Evolutionary conservation across 176 grass and related monocot species (phyloP), one percentile per base, ranked within the genome.

Genomic region (Triticum monococcum): DNA sequence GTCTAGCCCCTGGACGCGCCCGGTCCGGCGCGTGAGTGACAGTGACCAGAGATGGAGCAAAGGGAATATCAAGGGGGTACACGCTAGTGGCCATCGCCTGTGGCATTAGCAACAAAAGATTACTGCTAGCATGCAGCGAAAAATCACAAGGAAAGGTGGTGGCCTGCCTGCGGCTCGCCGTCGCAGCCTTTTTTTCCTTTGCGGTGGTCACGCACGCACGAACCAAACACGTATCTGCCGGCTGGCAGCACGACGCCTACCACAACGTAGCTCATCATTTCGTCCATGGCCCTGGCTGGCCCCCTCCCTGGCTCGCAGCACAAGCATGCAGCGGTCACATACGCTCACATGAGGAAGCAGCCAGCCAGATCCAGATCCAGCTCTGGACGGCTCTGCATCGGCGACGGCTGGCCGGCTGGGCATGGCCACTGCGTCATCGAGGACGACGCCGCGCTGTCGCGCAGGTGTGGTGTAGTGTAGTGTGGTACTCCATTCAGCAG

Each of bases 1-100:
- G 71, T 79, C 2, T 83, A 83, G 75, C 85, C 36, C 4, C 4
- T 85, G 64, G 75, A 46, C 18, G 25, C 45, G 23, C 24, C 69
- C 65, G 22, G 22, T 9, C 8, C 63, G 8, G 64, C 41, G 45
- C 46, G 73, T 57, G 84, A 54, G 83, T 93, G 87, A 91, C 84
- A 82, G 74, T 88, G 84, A 88, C 89, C 43, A n/a, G 89, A 59
- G 18, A 89, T 46, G 89, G 89, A 91, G 84, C 91, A 96, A 90
- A 93, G 72, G 80, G 91, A 90, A 96, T 91, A 93, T 30, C 28
- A 30, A 30, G 28, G 28, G 28, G 28, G 28, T 30, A 30, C 28
- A 30, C 28, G 28, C 28, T 30, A 41, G 69, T 14, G 46, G 18
- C 45, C 1, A 59, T 30, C 28, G 28, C 28, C 12, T 9, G 40